Base-by-base conservation (phyloP, 2,329 filamentous ascomycete species). In the Ophiostoma ips region DNA sequence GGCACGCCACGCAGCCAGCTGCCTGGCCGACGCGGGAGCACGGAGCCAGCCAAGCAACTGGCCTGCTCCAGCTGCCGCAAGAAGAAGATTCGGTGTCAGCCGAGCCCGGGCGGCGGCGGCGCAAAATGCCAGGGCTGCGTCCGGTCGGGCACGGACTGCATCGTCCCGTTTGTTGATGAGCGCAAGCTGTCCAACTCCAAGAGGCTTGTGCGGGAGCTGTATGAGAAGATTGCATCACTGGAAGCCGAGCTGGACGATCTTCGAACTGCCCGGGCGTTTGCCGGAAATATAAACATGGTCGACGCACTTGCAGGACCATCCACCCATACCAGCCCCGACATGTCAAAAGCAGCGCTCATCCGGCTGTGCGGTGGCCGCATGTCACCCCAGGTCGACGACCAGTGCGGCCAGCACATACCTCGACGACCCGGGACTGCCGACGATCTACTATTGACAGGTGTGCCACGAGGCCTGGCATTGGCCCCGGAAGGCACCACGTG, bases 31-130 rank as follows among this genome's bases (percentile, higher is more conserved):
- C 44, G 49, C 3, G 44, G 31, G n/a, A 51, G 44, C 31, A 21
- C 31, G 5, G 50, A 46, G 13, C 18, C 44, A 5, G 30, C 45
- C 15, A 53, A 53, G 53, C 48, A 57, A 48, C 37, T 50, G n/a
- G 37, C 47, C 7, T 47, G 33, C 37, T 49, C 33, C 11, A 41
- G 41, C 24, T 49, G 40, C 43, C 38, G 33, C 18, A 49, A 35
- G 35, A 30, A 50, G 35, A 53, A 53, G 28, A 48, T 51, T 24
- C 49, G 41, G 41, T 51, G 52, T 35, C 40, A 40, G 35, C 52
- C 49, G 1, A 30, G 21, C 13, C 10, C 18, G 5, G 31, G 31
- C 2, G 35, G 49, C 2, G 35, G 49, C 7, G 16, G 37, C 1
- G 2, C 19, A 12, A 41, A 19, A 12, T 53, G 52, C n/a, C 40